Base-by-base conservation (phyloP, 352 stramenopile species). In the Phytophthora idaei region DNA sequence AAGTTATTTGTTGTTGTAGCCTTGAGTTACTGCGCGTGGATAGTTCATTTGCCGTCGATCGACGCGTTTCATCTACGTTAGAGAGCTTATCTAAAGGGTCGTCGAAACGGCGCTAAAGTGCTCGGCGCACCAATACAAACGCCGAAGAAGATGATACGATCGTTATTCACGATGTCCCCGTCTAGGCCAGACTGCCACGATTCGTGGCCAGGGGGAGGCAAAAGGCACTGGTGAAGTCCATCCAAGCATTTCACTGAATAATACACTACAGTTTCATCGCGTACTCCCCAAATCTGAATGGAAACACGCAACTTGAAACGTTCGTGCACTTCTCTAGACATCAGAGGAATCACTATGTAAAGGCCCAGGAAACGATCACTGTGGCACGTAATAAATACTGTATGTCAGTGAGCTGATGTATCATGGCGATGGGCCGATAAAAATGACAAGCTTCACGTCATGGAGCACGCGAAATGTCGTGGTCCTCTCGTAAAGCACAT, bases 1-100 rank as follows among this genome's bases (percentile, higher is more conserved):
- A 47, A 28, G n/a, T 27, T 21, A 47, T 47, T 47, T 47, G 14
- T n/a, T 47, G 41, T 47, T 47, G 41, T 47, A 47, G 3, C 41
- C 27, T 47, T 27, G 41, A 47, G 7, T 47, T 47, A 47, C 41
- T 47, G 1, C 41, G n/a, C 8, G n/a, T 27, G 36, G 36, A 42
- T 17, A 42, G 36, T 42, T 42, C 36, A 42, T 27, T 27, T 47
- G n/a, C 41, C n/a, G 41, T 47, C 41, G n/a, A 28, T 47, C n/a
- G 41, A 28, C 41, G 8, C 41, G 41, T 47, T 47, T 47, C 41
- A 25, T 27, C 5, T 47, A 10, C 1, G n/a, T 28, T 27, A 47
- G 41, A 47, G 41, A 47, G 41, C 41, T 5, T 25, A 47, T 5
- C 41, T 5, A 47, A 11, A 47, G 41, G 8, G 41, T 25, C 41